Base-by-base conservation (phyloP, 495 filamentous ascomycete genomes). In the Daldinia vernicosa region DNA sequence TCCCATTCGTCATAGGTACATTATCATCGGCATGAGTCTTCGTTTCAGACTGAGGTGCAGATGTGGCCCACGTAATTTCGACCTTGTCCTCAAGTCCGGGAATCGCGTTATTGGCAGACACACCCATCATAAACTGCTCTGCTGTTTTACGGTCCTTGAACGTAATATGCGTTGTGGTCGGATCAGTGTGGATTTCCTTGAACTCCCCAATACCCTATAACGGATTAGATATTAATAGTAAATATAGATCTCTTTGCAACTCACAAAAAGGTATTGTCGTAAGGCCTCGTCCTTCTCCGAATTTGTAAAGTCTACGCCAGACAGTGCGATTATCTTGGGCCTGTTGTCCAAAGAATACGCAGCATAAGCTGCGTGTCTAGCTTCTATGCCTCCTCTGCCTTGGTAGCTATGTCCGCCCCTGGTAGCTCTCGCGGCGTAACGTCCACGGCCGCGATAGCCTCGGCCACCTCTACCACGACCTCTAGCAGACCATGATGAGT, bases 91-190 rank as follows among this genome's bases (percentile, higher is more conserved):
- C 93, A 26, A 97, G 84, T 15, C 86, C 86, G 2, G 92, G 89
- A 59, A 97, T 90, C 52, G 89, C 84, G 15, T 70, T 76, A 56
- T 86, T 87, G 4, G 86, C 79, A 8, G 80, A 76, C 39, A 85
- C 79, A 43, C 86, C 82, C 77, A 88, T 88, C 82, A 93, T 89
- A 77, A 95, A 92, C 75, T 91, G 92, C 79, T 98, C 95, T 14
- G 94, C 95, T 6, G 91, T 90, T 72, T 90, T 94, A 45, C 95
- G 90, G 72, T 99, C 93, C 70, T 92, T 94, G 78, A 98, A 99
- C 2, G 87, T 87, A 60, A 98, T 86, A 28, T 77, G 92, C 67
- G 77, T 91, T 76, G 26, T 85, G 2, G 86, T 78, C 0, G 90
- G 86, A 69, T 90, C 88, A 0, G 84, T 80, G 59, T 93, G 87